A percentile compares a stretch with the other conserved stretches of the same genome.
These are phyloP conservation scores for Melampsora abietis-canadensis DNA, from an alignment of 1,284 basidiomycete species.

Conservation along the genomic window DNA sequence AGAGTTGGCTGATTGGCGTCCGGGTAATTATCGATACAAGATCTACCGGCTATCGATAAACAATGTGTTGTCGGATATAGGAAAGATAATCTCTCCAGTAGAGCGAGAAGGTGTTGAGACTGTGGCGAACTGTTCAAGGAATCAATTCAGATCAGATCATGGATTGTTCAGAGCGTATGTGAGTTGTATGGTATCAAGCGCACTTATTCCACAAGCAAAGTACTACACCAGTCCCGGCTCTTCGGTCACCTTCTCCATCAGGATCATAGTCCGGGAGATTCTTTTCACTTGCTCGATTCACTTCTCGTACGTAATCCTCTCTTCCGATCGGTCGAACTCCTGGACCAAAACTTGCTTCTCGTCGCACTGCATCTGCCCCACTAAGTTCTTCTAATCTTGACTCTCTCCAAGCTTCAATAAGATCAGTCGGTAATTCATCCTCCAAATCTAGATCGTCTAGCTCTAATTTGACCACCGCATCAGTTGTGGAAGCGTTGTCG, in stretches of 20 bases:
- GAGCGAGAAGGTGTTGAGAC: slow-evolving; percentile 15
- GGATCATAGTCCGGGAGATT: slow-evolving; percentile 13
- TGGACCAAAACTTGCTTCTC: background rate
- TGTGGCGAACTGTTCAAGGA: slow-evolving; percentile 5
- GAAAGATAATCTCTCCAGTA: slow-evolving; percentile 16
- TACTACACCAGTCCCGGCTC: slow-evolving; percentile 26
- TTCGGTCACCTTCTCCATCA: background rate
- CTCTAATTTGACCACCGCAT: background rate
- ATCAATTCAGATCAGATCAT: background rate
- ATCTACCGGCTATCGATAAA: slow-evolving; percentile 21
- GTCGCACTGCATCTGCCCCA: background rate
- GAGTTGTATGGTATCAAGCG: background rate
- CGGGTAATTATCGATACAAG: slow-evolving; percentile 39
- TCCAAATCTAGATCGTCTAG: slow-evolving; percentile 24
- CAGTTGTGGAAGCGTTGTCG: background rate
- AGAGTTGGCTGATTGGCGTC: slow-evolving; percentile 33
- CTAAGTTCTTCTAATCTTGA: slow-evolving; percentile 6
- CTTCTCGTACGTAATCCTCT: slow-evolving; percentile 32
- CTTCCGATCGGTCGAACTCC: slow-evolving; percentile 33
- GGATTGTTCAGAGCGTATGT: background rate
- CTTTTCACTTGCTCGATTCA: slow-evolving; percentile 28
- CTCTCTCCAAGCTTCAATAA: slow-evolving; percentile 24
- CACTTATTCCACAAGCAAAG: slow-evolving; percentile 38
- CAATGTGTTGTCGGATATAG: slow-evolving; percentile 28
- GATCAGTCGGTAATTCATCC: slow-evolving; percentile 23